Conservation (phyloP, 768 basidiomycete species). For the Naganishia vaughanmartiniae region DNA sequence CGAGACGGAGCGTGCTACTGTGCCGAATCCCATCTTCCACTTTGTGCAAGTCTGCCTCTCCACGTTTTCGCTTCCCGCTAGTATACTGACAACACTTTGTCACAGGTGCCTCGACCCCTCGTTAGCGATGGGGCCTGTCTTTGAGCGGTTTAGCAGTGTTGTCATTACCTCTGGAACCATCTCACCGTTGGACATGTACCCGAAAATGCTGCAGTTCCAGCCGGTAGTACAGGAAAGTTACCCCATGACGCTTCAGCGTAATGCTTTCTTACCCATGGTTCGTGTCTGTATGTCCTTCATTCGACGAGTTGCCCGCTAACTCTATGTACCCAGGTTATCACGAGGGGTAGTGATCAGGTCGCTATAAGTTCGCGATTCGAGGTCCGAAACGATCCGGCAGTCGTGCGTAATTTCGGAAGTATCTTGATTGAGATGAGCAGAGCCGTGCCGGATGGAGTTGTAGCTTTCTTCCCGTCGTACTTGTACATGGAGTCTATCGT, state of each 20-base stretch:
- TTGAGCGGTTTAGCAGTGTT: slow-evolving; percentile 95
- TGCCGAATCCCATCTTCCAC: slow-evolving; percentile 97
- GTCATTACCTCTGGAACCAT: slow-evolving; percentile 99
- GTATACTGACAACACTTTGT: slow-evolving; percentile 26
- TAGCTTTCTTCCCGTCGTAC: slow-evolving; percentile 98
- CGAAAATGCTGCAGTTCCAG: slow-evolving; percentile 97
- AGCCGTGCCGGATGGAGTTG: slow-evolving; percentile 95
- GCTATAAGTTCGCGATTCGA: slow-evolving; percentile 98
- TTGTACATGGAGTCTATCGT: slow-evolving; percentile 99
- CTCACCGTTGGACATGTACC: slow-evolving; percentile 98
- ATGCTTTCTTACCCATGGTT: slow-evolving; percentile 92
- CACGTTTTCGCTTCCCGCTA: slow-evolving; percentile 2
- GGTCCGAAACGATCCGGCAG: slow-evolving; percentile 97
- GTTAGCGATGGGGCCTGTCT: slow-evolving; percentile 93
- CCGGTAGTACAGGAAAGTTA: slow-evolving; percentile 96
- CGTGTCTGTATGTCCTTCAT: slow-evolving; percentile 36
- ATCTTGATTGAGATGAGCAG: slow-evolving; percentile 98
- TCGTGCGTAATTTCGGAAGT: slow-evolving; percentile 96
- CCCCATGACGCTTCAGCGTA: slow-evolving; percentile 93
- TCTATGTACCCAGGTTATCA: slow-evolving; percentile 69
- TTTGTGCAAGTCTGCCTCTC: slow-evolving; percentile 65
- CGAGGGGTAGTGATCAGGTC: slow-evolving; percentile 95
- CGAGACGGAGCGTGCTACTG: slow-evolving; percentile 96
- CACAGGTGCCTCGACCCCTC: slow-evolving; percentile 92
- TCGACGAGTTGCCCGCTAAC: not conserved